Base-by-base conservation (phyloP, 2,329 filamentous ascomycete genomes). In the Neofusicoccum ribis region DNA sequence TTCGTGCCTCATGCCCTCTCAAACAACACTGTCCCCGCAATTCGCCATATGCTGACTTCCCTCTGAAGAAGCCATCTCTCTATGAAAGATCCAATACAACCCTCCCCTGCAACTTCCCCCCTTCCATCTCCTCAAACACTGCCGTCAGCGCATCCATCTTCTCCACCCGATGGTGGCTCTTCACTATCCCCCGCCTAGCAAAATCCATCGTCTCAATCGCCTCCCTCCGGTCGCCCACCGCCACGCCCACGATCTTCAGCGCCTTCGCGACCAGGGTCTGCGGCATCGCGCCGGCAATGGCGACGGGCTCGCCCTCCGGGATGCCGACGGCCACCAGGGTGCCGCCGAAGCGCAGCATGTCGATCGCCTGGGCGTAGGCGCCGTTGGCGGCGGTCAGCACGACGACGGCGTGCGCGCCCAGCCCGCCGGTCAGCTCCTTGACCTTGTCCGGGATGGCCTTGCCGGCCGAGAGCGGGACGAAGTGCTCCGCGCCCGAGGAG, bases 401-500 rank as follows among this genome's bases (percentile, higher is more conserved):
- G 17, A 90, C 75, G 1, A 86, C 87, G 1, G 85, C 85, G 66
- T 86, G 83, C 0, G 86, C 88, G 34, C 88, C 88, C 6, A 87
- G 75, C 0, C 86, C 86, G 3, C 80, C 82, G 0, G 87, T 86
- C 1, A 86, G 74, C 41, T 79, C 80, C 69, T 84, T 83, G 56
- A 90, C 85, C 50, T 87, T 84, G 31, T 81, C 80, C 5, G 79
- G 80, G 6, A 87, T 79, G 12, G 81, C 80, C 43, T 74, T 72
- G 37, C 82, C 82, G 50, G 83, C 80, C 36, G 86, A 85, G 65
- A 90, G 80, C 67, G 89, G 86, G 66, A 91, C 79, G 76, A 90
- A 91, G 68, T 85, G 83, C 72, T 90, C 88, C 0, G 88, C 88
- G 8, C 88, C 88, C n/a, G 81, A 86, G 0, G 84, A 80, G 54